phyloP scores from a whole-genome alignment of 192 early-diverging fungal genomes.

The Ambispora gerdemannii region DNA sequence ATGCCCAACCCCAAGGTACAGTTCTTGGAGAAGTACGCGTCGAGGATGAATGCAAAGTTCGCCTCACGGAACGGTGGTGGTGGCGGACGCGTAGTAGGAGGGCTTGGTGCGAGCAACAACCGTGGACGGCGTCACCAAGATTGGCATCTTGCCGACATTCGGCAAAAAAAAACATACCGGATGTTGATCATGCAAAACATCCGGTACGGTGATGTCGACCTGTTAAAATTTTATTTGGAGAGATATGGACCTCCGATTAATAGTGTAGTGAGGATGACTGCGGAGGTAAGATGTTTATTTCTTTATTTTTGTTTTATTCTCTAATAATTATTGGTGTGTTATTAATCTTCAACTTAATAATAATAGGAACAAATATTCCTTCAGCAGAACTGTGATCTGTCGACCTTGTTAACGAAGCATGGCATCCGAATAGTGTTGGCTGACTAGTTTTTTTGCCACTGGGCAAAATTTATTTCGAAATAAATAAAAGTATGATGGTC shows the following conservation, averaged over 20 bases:
- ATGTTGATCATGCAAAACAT: constrained; percentile 47
- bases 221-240: constrained; percentile 43
- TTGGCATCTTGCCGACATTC: constrained; percentile 40
- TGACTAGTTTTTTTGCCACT: constrained; percentile 6
- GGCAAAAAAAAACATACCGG: constrained; percentile 43
- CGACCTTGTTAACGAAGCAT: constrained; percentile 17
- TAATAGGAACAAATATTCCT: constrained; percentile 26
- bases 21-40: constrained; percentile 23
- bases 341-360: not conserved
- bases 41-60: constrained; percentile 30
- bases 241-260: constrained; percentile 39
- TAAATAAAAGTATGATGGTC: no score
- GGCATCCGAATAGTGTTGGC: constrained; percentile 22
- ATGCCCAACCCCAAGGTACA: constrained; percentile 17
- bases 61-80: not conserved
- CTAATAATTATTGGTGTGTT: not conserved
- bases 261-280: constrained; percentile 10
- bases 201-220: constrained; percentile 39
- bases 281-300: constrained; percentile 7
- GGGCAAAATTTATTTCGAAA: no score
- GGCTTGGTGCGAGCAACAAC: not conserved
- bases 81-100: not conserved
- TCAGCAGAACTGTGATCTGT: constrained; percentile 5
- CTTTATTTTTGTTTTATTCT: not conserved
- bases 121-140: constrained; percentile 34